These are phyloP conservation scores for Periconia macrospinosa DNA, from an alignment of 2,329 filamentous ascomycete genomes.

Conservation along the genomic window DNA sequence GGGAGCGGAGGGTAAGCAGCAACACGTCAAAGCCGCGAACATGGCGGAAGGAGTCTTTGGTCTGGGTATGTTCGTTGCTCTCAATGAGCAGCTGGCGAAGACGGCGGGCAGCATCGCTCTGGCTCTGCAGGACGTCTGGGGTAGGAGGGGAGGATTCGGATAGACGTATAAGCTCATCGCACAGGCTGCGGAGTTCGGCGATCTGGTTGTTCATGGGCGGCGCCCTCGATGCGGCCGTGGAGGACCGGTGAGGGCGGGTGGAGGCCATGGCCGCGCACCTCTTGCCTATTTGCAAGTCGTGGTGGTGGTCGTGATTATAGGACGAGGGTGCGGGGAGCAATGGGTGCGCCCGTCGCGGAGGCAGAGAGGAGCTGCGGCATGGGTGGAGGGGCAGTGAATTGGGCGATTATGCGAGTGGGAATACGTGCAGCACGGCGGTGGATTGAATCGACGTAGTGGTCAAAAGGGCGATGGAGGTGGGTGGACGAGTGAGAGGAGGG, in stretches of 20 bases:
- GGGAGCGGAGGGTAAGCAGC: constrained; percentile 67
- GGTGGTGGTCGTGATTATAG: background rate
- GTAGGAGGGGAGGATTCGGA: constrained; percentile 32
- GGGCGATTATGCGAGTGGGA: background rate
- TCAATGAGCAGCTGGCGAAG: constrained; percentile 68
- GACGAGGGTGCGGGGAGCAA: background rate
- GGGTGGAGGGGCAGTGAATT: background rate
- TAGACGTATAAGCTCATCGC: constrained; percentile 38
- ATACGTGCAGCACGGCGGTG: background rate
- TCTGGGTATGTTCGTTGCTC: constrained; percentile 50
- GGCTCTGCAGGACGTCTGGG: constrained; percentile 34
- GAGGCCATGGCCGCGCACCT: constrained; percentile 27
- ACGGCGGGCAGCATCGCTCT: constrained; percentile 60
- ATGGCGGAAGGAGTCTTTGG: constrained; percentile 81
- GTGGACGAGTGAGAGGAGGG: background rate
- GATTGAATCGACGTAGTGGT: background rate
- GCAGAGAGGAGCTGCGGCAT: constrained; percentile 1
- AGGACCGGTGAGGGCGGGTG: constrained; percentile 40
- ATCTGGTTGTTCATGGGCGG: constrained; percentile 59
- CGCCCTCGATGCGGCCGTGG: constrained; percentile 43
- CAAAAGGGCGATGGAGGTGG: background rate
- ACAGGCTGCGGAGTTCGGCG: constrained; percentile 41
- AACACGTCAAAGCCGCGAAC: constrained; percentile 76
- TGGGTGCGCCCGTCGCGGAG: constrained; percentile 31
- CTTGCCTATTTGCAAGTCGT: background rate